These are phyloP conservation scores for Sphaceloma murrayae DNA, from an alignment of 2,329 filamentous ascomycete genomes.

Conservation along the genomic window DNA sequence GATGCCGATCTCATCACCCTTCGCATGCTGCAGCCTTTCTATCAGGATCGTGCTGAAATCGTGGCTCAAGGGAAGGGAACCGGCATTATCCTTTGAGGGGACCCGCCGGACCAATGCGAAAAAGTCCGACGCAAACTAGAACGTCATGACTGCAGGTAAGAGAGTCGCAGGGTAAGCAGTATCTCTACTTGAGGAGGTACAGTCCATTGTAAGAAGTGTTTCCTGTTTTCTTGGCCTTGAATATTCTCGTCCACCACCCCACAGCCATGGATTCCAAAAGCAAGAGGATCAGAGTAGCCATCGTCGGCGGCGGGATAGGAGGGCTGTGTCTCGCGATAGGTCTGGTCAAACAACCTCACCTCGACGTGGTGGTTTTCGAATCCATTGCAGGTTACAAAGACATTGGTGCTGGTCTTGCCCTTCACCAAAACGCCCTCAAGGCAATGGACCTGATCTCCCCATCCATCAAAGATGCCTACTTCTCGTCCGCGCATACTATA, in stretches of 20 bases:
- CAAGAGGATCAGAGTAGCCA: slow-evolving; percentile 34
- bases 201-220: too few species aligned
- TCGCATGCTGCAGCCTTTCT: too few species aligned
- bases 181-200: too few species aligned
- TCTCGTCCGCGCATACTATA: slow-evolving; percentile 39
- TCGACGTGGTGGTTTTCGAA: slow-evolving; percentile 44
- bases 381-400: slow-evolving; percentile 39
- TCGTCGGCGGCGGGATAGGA: slow-evolving; percentile 44
- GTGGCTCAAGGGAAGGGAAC: too few species aligned
- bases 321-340: slow-evolving; percentile 42
- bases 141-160: too few species aligned
- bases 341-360: slow-evolving; percentile 33
- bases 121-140: too few species aligned
- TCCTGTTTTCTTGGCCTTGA: too few species aligned
- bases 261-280: slow-evolving; percentile 16
- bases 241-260: not conserved
- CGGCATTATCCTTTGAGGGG: too few species aligned
- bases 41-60: too few species aligned
- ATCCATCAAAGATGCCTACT: slow-evolving; percentile 38
- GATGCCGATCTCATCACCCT: too few species aligned
- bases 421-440: slow-evolving; percentile 46
- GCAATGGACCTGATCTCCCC: slow-evolving; percentile 34
- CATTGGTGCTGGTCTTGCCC: slow-evolving; percentile 41
- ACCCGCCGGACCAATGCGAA: too few species aligned
- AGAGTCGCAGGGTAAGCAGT: too few species aligned